Conservation (phyloP, 108 stramenopile genomes). For the Conticribra guillardii region DNA sequence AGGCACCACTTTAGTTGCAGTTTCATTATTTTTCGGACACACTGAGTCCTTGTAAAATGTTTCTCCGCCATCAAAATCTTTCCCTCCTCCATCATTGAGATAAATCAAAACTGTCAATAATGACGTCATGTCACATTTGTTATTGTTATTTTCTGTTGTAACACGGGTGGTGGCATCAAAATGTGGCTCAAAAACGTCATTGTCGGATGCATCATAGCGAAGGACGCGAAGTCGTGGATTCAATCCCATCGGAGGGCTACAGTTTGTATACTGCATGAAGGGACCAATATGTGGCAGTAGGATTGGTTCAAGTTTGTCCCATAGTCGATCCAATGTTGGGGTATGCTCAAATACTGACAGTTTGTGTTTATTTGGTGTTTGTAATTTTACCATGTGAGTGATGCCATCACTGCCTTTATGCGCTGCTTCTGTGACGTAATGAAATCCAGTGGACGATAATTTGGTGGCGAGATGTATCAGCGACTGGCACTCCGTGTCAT, state of each 20-base stretch:
- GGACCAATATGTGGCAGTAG: conserved; percentile 20
- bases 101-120: conserved; percentile 74
- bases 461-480: conserved; percentile 48
- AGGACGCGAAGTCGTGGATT: conserved; percentile 78
- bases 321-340: conserved; percentile 40
- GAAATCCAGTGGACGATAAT: conserved; percentile 43
- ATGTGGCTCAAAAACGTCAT: conserved; percentile 72
- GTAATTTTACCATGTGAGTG: conserved; percentile 52
- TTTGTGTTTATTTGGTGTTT: conserved; percentile 72
- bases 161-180: conserved; percentile 79
- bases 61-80: conserved; percentile 72
- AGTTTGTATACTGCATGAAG: conserved; percentile 38
- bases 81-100: conserved; percentile 70
- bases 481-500: conserved; percentile 44
- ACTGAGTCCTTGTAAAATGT: conserved; percentile 57
- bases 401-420: conserved; percentile 62
- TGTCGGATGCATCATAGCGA: conserved; percentile 67
- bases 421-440: conserved; percentile 63
- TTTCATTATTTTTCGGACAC: background rate
- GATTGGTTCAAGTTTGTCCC: conserved; percentile 40
- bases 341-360: conserved; percentile 64
- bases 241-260: conserved; percentile 51
- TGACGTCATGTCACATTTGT: conserved; percentile 29
- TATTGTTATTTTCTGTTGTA: background rate
- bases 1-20: conserved; percentile 46